phyloP scores from a whole-genome alignment of 192 early-diverging fungal species.

The Rhizoclosmatium globosum region DNA sequence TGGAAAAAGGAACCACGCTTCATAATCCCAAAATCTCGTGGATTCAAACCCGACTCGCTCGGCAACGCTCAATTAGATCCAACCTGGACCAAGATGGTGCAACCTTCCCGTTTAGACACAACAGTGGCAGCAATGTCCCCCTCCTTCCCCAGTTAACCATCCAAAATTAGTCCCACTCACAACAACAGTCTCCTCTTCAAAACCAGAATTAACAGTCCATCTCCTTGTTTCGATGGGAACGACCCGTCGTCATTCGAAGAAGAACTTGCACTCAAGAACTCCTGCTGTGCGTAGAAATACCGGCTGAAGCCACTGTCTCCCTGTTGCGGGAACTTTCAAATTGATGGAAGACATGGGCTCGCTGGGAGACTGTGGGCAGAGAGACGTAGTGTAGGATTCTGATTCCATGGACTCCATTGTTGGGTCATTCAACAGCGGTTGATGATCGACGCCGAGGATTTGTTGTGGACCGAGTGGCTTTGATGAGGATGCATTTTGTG shows the following conservation, averaged over 20 bases:
- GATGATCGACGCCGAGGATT: no score
- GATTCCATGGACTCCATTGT: slow-evolving; percentile 20
- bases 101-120: no score
- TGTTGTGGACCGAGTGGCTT: no score
- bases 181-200: neutral
- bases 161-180: no score
- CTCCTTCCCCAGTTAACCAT: neutral
- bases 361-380: neutral
- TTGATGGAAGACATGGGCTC: neutral
- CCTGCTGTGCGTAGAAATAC: slow-evolving; percentile 16
- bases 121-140: no score
- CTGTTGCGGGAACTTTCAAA: neutral
- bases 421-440: no score
- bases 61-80: neutral
- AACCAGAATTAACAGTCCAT: neutral
- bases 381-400: neutral
- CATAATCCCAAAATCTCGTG: slow-evolving; percentile 19
- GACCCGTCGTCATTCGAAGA: no score
- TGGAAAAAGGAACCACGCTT: no score
- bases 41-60: neutral
- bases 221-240: neutral
- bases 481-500: no score
- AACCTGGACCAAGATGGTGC: neutral
- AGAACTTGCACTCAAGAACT: no score
- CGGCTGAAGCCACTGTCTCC: slow-evolving; percentile 14